A percentile compares a stretch with the other conserved stretches of the same genome.
Conservation (phyloP, 2,329 filamentous ascomycete genomes). For the Trichophyton equinum region DNA sequence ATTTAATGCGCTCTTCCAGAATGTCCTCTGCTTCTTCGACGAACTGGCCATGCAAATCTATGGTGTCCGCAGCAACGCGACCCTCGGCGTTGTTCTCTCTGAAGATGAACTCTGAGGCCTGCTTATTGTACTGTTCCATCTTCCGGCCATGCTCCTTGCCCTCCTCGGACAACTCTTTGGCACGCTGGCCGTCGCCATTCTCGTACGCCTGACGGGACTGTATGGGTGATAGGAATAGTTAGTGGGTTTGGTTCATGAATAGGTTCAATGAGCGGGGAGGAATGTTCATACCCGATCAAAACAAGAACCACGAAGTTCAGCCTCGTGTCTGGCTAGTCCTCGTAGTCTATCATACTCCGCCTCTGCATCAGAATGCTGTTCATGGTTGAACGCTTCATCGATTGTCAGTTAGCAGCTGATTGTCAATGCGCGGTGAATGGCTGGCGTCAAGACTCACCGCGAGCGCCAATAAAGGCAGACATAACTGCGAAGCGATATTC, state of each 20-base stretch:
- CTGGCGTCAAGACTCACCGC: constrained; percentile 20
- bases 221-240: not conserved
- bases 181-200: constrained; percentile 66
- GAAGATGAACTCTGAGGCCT: constrained; percentile 90
- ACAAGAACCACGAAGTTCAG: constrained; percentile 61
- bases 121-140: constrained; percentile 80
- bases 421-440: not conserved
- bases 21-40: constrained; percentile 92
- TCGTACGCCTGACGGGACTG: constrained; percentile 71
- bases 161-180: constrained; percentile 72
- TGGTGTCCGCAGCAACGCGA: constrained; percentile 64
- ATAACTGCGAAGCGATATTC: constrained; percentile 16
- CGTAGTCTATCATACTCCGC: constrained; percentile 86
- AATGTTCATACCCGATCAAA: constrained; percentile 51
- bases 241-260: not conserved
- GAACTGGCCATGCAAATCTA: constrained; percentile 89
- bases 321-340: constrained; percentile 68
- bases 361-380: constrained; percentile 55
- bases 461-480: constrained; percentile 29
- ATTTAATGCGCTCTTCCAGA: constrained; percentile 69
- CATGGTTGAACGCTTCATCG: constrained; percentile 61
- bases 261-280: not conserved
- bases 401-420: not conserved
- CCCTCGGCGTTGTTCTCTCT: constrained; percentile 78
- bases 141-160: constrained; percentile 71